A percentile compares a stretch with the other conserved stretches of the same genome.
phyloP scores from a whole-genome alignment of 1,284 basidiomycete species.

The Thecaphora thlaspeos region DNA sequence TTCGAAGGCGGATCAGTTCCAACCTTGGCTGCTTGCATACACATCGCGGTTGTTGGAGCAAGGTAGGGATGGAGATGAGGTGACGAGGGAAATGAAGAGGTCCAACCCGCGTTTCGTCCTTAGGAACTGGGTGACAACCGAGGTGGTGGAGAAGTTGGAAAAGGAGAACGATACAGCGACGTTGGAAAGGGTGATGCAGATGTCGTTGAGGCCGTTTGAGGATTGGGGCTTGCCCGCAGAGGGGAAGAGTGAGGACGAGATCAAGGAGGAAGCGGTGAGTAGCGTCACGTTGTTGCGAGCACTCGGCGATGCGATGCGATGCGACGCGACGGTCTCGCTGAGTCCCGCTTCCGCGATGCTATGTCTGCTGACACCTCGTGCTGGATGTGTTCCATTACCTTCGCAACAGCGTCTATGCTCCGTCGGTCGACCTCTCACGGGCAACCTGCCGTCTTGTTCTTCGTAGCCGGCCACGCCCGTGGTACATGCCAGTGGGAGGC shows the following conservation, averaged over 20 bases:
- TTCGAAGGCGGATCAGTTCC: constrained; percentile 24
- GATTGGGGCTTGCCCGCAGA: constrained; percentile 30
- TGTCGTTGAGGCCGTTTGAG: constrained; percentile 45
- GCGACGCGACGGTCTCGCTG: not conserved
- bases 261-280: constrained; percentile 67
- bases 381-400: not conserved
- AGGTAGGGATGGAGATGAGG: constrained; percentile 16
- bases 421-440: constrained; percentile 36
- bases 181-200: constrained; percentile 42
- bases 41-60: constrained; percentile 26
- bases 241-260: constrained; percentile 58
- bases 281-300: too few species aligned
- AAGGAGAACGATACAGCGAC: constrained; percentile 45
- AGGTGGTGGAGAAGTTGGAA: constrained; percentile 45
- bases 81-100: constrained; percentile 23
- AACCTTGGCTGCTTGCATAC: constrained; percentile 40
- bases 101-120: constrained; percentile 51
- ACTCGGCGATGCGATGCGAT: too few species aligned
- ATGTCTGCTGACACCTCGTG: not conserved
- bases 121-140: constrained; percentile 54
- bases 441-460: constrained; percentile 49
- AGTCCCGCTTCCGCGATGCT: not conserved
- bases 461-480: constrained; percentile 28
- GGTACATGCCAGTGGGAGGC: too few species aligned
- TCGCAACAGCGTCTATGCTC: constrained; percentile 24